Evolutionary conservation across 352 stramenopile genomes (phyloP).

Genomic region (Pythium brachiatum): DNA sequence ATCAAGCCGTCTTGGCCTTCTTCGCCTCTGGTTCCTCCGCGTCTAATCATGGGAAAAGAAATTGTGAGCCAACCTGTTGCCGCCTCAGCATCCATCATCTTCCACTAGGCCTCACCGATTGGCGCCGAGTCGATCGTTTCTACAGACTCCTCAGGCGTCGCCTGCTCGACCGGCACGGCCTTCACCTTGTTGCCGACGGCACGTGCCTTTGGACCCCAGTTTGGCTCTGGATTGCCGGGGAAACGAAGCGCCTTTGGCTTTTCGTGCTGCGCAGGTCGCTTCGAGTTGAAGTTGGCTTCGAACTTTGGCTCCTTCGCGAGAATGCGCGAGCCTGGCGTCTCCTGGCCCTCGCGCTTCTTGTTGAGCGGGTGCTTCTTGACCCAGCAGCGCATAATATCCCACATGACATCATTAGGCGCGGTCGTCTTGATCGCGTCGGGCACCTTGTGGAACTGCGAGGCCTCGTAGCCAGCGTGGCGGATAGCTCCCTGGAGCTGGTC

Average conservation of each 20-base stretch:
- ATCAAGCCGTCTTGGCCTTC: constrained; percentile 69
- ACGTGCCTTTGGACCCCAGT: constrained; percentile 95
- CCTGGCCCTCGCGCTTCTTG: constrained; percentile 81
- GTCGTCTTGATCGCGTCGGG: constrained; percentile 98
- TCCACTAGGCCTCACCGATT: constrained; percentile 26
- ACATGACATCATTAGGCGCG: constrained; percentile 96
- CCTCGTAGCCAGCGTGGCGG: constrained; percentile 94
- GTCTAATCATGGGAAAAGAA: background rate
- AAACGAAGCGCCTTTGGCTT: constrained; percentile 92
- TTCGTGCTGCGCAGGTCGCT: constrained; percentile 56
- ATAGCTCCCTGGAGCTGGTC: constrained; percentile 93
- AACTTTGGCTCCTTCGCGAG: constrained; percentile 80
- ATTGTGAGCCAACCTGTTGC: constrained; percentile 26
- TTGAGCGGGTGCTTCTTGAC: constrained; percentile 93
- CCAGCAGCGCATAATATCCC: constrained; percentile 97
- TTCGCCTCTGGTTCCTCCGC: constrained; percentile 65
- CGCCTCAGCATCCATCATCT: constrained; percentile 14
- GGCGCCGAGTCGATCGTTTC: constrained; percentile 12
- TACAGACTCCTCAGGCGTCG: constrained; percentile 9
- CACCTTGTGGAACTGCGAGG: constrained; percentile 98
- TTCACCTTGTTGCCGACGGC: constrained; percentile 69
- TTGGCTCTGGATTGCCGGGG: constrained; percentile 93
- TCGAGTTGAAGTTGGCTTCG: constrained; percentile 82
- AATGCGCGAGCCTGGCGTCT: constrained; percentile 83
- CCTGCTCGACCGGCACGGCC: constrained; percentile 8